These are phyloP conservation scores for Candida michaelii DNA, from an alignment of 805 yeast species.

Conservation along the genomic window DNA sequence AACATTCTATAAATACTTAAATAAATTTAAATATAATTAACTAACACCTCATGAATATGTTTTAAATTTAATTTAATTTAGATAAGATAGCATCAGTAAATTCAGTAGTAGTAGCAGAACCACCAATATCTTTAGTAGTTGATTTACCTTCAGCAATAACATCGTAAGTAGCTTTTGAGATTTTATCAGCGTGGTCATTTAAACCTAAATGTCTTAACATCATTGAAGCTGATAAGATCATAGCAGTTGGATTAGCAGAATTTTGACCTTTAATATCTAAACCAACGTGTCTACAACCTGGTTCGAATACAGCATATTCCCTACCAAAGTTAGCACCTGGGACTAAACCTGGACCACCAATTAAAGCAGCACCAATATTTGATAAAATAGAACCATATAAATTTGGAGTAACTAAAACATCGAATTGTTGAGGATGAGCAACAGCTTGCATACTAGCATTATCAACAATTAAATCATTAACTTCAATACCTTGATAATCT, in stretches of 20 bases:
- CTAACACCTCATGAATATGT: slow-evolving; percentile 1
- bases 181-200: slow-evolving; percentile 78
- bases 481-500: slow-evolving; percentile 80
- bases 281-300: slow-evolving; percentile 99
- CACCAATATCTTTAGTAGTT: slow-evolving; percentile 91
- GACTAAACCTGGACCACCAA: slow-evolving; percentile 98
- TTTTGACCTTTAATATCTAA: slow-evolving; percentile 92
- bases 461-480: slow-evolving; percentile 94
- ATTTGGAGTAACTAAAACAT: slow-evolving; percentile 96
- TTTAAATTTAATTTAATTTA: slow-evolving; percentile 46
- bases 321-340: slow-evolving; percentile 99
- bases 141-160: slow-evolving; percentile 86
- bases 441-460: slow-evolving; percentile 99
- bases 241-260: slow-evolving; percentile 97
- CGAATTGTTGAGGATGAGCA: slow-evolving; percentile 96
- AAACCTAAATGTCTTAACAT: slow-evolving; percentile 94
- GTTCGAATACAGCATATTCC: slow-evolving; percentile 97
- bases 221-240: slow-evolving; percentile 89
- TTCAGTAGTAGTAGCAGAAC: slow-evolving; percentile 84
- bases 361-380: slow-evolving; percentile 95
- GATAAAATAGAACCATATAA: slow-evolving; percentile 96
- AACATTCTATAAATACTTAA: slow-evolving; percentile 4
- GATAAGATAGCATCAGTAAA: slow-evolving; percentile 88
- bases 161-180: slow-evolving; percentile 83
- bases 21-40: neutral